Evolutionary conservation across 176 grass and related monocot genomes (phyloP).

Genomic region (Avena sativa): DNA sequence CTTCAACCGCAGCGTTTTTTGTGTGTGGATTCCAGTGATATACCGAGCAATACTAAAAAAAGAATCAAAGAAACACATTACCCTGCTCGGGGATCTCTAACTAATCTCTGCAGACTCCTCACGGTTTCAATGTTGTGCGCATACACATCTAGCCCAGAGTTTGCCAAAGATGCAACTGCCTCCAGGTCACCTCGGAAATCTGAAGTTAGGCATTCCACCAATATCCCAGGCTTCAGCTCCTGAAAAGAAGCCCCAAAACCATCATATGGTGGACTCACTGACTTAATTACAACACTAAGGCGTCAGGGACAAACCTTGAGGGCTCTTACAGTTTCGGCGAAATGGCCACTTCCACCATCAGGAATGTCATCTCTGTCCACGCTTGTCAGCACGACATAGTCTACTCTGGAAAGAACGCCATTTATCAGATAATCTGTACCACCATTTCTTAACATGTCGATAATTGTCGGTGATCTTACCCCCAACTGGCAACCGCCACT

Average conservation of each 20-base stretch:
- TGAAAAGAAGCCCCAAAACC: slow-evolving; percentile 40
- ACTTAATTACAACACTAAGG: not conserved
- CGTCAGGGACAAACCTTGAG: slow-evolving; percentile 63
- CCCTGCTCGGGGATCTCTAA: slow-evolving; percentile 94
- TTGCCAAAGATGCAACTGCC: slow-evolving; percentile 62
- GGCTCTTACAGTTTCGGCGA: slow-evolving; percentile 76
- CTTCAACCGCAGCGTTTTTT: not conserved
- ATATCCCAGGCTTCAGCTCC: slow-evolving; percentile 81
- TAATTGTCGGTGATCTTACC: slow-evolving; percentile 38
- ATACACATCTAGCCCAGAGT: slow-evolving; percentile 88
- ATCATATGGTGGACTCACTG: not conserved
- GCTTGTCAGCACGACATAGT: slow-evolving; percentile 88
- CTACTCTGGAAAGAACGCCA: slow-evolving; percentile 62
- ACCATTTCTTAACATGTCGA: not conserved
- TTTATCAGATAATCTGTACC: not conserved
- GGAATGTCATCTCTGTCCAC: slow-evolving; percentile 92
- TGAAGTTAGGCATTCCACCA: slow-evolving; percentile 86
- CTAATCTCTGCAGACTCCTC: slow-evolving; percentile 75
- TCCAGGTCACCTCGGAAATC: slow-evolving; percentile 91
- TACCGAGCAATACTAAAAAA: not conserved
- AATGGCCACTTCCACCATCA: slow-evolving; percentile 89
- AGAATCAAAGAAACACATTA: slow-evolving; percentile 40
- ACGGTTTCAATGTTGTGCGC: slow-evolving; percentile 97
- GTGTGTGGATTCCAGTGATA: not conserved
- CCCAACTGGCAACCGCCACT: slow-evolving; percentile 73